A percentile compares a stretch with the other conserved stretches of the same genome.
phyloP scores from a whole-genome alignment of 139 green algal species.

The Trebouxia sp. region DNA sequence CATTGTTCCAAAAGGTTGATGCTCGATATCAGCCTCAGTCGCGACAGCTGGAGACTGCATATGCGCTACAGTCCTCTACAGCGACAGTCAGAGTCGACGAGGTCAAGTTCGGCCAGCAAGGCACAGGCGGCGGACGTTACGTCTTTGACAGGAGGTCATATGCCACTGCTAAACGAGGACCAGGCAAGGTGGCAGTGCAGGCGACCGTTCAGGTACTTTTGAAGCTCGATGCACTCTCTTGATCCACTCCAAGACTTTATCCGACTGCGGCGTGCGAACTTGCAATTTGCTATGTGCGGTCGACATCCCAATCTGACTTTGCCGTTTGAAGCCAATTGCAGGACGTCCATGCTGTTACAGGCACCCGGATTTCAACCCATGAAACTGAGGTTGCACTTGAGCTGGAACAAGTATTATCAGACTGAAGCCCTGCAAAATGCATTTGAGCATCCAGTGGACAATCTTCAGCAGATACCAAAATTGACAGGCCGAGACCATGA shows the following conservation, averaged over 20 bases:
- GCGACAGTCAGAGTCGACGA: not conserved
- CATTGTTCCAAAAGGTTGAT: not conserved
- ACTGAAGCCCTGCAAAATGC: not conserved
- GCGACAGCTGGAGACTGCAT: not conserved
- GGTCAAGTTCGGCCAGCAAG: not conserved
- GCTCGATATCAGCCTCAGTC: not conserved
- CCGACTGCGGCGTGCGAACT: not conserved
- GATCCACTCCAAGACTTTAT: too few species aligned
- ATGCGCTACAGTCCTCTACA: not conserved
- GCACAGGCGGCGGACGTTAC: not conserved
- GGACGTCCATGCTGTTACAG: too few species aligned
- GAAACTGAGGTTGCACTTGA: not conserved
- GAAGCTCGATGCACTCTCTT: too few species aligned
- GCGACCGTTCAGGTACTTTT: not conserved
- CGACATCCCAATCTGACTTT: not conserved
- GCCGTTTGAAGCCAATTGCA: too few species aligned
- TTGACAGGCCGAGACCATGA: not conserved
- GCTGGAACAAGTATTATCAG: not conserved
- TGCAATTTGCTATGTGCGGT: not conserved
- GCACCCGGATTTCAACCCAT: not conserved
- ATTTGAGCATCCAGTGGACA: not conserved
- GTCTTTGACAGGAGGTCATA: not conserved
- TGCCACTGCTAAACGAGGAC: not conserved
- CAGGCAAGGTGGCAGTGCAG: not conserved
- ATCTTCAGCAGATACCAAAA: not conserved